These are phyloP conservation scores for Castanea crenata DNA, from an alignment of 306 rosid species.

Conservation along the genomic window DNA sequence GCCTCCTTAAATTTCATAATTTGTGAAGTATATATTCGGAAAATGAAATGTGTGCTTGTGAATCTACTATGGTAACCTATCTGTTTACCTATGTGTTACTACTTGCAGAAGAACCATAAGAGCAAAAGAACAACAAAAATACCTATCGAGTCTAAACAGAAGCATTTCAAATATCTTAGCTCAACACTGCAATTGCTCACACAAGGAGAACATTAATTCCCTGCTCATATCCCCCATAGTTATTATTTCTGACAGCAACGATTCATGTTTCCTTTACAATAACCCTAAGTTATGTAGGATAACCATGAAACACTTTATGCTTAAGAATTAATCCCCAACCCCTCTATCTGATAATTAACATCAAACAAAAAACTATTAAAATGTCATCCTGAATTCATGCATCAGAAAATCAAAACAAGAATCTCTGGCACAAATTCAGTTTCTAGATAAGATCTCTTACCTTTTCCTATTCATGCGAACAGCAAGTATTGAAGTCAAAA, in stretches of 20 bases:
- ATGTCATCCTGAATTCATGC: background rate
- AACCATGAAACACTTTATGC: background rate
- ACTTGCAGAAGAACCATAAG: background rate
- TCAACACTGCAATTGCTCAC: background rate
- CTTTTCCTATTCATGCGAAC: conserved; percentile 87
- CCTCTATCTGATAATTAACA: background rate
- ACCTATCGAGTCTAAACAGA: background rate
- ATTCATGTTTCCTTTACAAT: background rate
- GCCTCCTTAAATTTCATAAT: background rate
- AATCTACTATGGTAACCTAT: background rate
- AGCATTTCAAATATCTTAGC: background rate
- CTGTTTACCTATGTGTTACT: background rate
- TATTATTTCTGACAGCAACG: background rate
- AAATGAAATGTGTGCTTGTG: background rate
- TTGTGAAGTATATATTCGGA: background rate
- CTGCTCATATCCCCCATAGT: background rate
- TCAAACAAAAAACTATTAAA: background rate
- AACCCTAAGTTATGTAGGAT: background rate
- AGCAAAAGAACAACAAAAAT: background rate
- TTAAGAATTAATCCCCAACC: background rate
- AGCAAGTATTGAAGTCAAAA: conserved; percentile 85
- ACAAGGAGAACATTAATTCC: background rate
- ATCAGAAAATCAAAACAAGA: background rate
- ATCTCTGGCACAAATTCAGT: background rate
- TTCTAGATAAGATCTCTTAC: conserved; percentile 24